A percentile compares a stretch with the other conserved stretches of the same genome.
These are phyloP conservation scores for Zygoascus biomembranicola DNA, from an alignment of 805 yeast species.

Conservation along the genomic window DNA sequence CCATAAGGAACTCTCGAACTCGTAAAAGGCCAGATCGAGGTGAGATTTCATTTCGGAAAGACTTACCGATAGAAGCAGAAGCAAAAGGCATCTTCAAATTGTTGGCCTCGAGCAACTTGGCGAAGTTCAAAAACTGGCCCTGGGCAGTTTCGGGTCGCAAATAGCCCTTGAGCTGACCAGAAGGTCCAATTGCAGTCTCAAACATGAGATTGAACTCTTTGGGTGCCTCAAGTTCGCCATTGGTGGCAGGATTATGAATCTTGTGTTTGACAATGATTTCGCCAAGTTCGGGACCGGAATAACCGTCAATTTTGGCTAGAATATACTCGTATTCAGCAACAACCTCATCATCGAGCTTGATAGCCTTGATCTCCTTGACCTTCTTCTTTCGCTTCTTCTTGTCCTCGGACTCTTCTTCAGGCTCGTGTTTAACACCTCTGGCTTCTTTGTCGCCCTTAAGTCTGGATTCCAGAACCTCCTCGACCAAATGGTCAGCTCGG, in stretches of 20 bases:
- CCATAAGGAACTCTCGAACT: constrained; percentile 98
- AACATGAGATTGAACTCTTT: constrained; percentile 96
- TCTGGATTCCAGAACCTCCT: constrained; percentile 93
- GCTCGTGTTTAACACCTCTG: constrained; percentile 65
- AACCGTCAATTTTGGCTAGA: constrained; percentile 89
- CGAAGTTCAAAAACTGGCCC: constrained; percentile 96
- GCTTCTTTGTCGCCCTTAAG: constrained; percentile 97
- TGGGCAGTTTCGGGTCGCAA: constrained; percentile 99
- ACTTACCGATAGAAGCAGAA: constrained; percentile 97
- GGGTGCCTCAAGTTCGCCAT: constrained; percentile 80
- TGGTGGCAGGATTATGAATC: constrained; percentile 88
- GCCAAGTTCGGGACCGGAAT: constrained; percentile 86
- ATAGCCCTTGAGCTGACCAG: constrained; percentile 92
- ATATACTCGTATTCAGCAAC: constrained; percentile 76
- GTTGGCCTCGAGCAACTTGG: constrained; percentile 88
- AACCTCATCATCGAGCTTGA: constrained; percentile 73
- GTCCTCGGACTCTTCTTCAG: constrained; percentile 62
- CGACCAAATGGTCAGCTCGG: constrained; percentile 97
- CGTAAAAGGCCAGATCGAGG: constrained; percentile 97
- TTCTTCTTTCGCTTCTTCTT: constrained; percentile 92
- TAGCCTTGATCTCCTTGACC: constrained; percentile 88
- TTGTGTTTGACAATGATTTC: constrained; percentile 73
- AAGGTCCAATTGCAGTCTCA: constrained; percentile 98
- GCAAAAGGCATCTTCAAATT: constrained; percentile 98
- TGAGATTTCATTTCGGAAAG: constrained; percentile 97